Base-by-base conservation (phyloP, 176 grass and related monocot genomes). In the Raddia guianensis region DNA sequence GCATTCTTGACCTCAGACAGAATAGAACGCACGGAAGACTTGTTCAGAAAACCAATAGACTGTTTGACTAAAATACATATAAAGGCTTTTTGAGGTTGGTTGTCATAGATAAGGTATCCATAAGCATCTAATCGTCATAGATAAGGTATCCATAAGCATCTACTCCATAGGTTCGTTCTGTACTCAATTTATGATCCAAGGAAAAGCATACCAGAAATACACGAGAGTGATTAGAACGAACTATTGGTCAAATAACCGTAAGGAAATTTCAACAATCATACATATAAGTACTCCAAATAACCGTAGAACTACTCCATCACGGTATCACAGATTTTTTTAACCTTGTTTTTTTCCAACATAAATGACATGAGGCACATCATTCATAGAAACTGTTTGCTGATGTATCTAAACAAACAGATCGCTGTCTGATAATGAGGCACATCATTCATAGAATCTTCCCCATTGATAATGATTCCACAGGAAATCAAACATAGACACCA, bases 211-310 rank as follows among this genome's bases (percentile, higher is more conserved):
- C 47, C 8, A 2, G 49, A 79, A 80, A 44, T 46, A 55, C 60
- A 74, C 4, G 35, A 32, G 44, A 10, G 19, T 44, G 11, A 60
- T 7, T 74, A 69, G 43, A 80, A n/a, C n/a, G n/a, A n/a, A 78
- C 86, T 19, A n/a, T n/a, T n/a, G n/a, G n/a, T n/a, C n/a, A n/a
- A n/a, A n/a, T n/a, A 32, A 93, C 91, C 45, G 87, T 82, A 63
- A 93, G 77, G 60, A 87, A 90, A 74, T 93, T 90, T 86, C 0
- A 6, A 44, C 20, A 16, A 15, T 62, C 42, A 52, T 45, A 12
- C 8, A 52, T 34, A 63, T 21, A 12, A 19, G 37, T n/a, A n/a
- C n/a, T n/a, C n/a, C n/a, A n/a, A n/a, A n/a, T n/a, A n/a, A n/a
- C n/a, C n/a, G n/a, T 40, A 40, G 37, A 5, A 44, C 4, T 47